Evolutionary conservation across 768 basidiomycete genomes (phyloP).

Genomic region (Agrocybe pediades): DNA sequence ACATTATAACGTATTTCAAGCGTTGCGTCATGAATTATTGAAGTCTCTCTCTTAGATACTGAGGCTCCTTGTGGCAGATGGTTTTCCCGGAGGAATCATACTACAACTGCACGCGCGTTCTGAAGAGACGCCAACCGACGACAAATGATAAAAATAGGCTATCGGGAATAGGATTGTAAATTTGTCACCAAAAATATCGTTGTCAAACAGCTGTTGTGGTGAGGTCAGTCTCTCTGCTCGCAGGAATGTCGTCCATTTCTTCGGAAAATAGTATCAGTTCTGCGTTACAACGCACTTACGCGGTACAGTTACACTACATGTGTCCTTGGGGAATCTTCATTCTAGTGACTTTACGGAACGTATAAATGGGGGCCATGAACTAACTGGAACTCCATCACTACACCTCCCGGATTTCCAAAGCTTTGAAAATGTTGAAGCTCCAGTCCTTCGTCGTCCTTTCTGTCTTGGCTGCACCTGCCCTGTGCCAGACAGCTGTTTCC

Average conservation of each 20-base stretch:
- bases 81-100: too few relatives aligned
- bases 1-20: too few relatives aligned
- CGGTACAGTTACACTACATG: neutral
- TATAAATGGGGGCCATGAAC: neutral
- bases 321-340: neutral
- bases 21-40: too few relatives aligned
- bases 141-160: neutral
- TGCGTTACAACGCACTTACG: neutral
- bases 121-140: neutral
- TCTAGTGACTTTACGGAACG: neutral
- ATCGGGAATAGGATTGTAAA: neutral
- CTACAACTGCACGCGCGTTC: neutral
- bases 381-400: too few relatives aligned
- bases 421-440: conserved; percentile 5
- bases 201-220: neutral
- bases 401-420: too few relatives aligned
- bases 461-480: conserved; percentile 14
- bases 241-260: conserved; percentile 6
- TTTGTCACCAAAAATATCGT: neutral
- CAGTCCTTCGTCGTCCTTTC: conserved; percentile 13
- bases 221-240: neutral
- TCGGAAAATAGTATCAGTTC: conserved; percentile 6
- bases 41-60: too few relatives aligned
- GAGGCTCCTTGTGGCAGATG: too few relatives aligned
- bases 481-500: conserved; percentile 16